These are phyloP conservation scores for Rhodotorula sp. DNA, from an alignment of 1,284 basidiomycete genomes.

Conservation along the genomic window DNA sequence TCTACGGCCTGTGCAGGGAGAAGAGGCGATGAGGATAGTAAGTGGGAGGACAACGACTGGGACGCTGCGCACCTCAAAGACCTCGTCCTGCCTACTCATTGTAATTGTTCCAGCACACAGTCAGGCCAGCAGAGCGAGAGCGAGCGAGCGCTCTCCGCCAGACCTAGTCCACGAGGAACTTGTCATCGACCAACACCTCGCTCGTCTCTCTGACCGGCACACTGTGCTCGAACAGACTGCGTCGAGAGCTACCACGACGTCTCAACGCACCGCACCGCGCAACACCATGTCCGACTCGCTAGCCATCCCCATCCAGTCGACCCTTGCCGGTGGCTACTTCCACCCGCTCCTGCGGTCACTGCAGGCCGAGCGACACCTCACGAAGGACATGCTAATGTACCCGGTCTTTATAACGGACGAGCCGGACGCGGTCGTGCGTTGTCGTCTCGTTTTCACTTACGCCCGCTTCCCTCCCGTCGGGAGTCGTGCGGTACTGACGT, in stretches of 20 bases:
- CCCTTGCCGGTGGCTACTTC: constrained; percentile 88
- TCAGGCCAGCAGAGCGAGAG: neutral
- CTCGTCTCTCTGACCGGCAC: neutral
- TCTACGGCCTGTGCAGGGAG: constrained; percentile 8
- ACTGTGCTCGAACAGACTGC: neutral
- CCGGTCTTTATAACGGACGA: constrained; percentile 96
- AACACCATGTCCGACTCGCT: neutral
- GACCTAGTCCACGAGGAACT: neutral
- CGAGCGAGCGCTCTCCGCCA: neutral
- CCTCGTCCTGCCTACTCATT: constrained; percentile 20
- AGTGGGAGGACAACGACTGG: neutral
- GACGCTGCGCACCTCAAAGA: constrained; percentile 2
- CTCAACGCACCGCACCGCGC: neutral
- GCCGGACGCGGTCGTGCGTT: constrained; percentile 63
- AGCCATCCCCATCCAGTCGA: constrained; percentile 54
- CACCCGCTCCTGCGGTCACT: constrained; percentile 82
- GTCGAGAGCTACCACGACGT: fast-evolving
- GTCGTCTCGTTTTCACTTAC: neutral
- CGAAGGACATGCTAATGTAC: constrained; percentile 81
- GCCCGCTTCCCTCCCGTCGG: neutral
- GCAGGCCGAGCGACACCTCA: constrained; percentile 56
- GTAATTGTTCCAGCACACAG: neutral
- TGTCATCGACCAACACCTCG: neutral
- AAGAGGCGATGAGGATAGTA: neutral
- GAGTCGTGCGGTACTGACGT: neutral